Evolutionary conservation across 352 stramenopile species (phyloP), one percentile per base, ranked within the genome.

Genomic region (Phytophthora megakarya): DNA sequence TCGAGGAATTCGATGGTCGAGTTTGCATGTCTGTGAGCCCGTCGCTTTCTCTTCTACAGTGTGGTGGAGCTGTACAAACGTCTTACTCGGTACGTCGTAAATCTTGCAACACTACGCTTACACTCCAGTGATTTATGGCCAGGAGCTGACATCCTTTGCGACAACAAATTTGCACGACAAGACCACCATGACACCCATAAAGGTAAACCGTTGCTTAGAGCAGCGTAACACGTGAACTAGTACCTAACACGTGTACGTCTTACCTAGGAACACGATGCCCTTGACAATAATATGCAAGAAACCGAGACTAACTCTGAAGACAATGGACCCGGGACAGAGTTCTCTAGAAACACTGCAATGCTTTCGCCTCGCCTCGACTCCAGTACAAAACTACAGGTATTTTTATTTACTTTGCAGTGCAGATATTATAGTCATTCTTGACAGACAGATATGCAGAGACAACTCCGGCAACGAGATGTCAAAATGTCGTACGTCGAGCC

Each of bases 401-500:
- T 23, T 18, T 58, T 22, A 33, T 19, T n/a, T 8, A 18, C 26
- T 25, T 11, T n/a, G n/a, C 22, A 10, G 11, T 43, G 22, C 13
- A 55, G n/a, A n/a, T n/a, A n/a, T n/a, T n/a, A 40, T 13, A n/a
- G 13, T 44, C 8, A 11, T 33, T 58, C 22, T 30, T 46, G 25
- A 26, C 43, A 73, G 69, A 18, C 21, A 45, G 50, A 40, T 55
- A 19, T 52, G 0, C 50, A 69, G 26, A 73, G 67, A 21, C 70
- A 59, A 32, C 67, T 85, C 26, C 80, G 82, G 13, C 55, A 71
- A 6, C 80, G 83, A 47, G 73, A 75, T 50, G 32, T 70, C 19
- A 57, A 46, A 8, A 37, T 81, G 6, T 80, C 73, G n/a, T 92
- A 90, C 39, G 54, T 81, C 12, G 80, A 90, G 44, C 74, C 81